Conservation (phyloP, 2,329 filamentous ascomycete genomes). For the Chaetomiaceae sp. region DNA sequence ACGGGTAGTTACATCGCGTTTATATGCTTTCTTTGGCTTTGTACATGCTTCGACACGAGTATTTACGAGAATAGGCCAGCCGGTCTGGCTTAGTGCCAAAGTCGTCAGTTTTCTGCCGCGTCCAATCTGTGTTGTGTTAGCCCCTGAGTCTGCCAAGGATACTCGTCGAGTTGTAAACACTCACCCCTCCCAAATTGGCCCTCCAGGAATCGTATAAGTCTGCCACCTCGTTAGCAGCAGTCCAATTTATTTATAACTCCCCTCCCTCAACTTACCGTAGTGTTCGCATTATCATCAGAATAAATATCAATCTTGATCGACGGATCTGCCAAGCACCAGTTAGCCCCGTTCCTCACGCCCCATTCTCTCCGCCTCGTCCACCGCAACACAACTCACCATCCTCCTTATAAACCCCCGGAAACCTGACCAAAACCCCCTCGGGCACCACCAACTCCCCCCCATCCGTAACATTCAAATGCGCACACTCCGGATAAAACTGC, state of each 20-base stretch:
- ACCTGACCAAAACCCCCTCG: slow-evolving; percentile 29
- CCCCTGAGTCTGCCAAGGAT: background rate
- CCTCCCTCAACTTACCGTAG: slow-evolving; percentile 25
- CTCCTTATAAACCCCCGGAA: slow-evolving; percentile 34
- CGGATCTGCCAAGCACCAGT: slow-evolving; percentile 29
- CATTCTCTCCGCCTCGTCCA: background rate
- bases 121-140: slow-evolving; percentile 7
- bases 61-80: background rate
- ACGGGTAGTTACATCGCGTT: background rate
- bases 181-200: slow-evolving; percentile 37
- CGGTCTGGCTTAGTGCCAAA: background rate
- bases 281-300: slow-evolving; percentile 30
- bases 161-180: background rate
- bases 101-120: slow-evolving; percentile 22
- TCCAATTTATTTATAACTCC: background rate
- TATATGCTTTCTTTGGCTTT: background rate
- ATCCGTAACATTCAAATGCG: slow-evolving; percentile 34
- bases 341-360: background rate
- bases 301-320: slow-evolving; percentile 37
- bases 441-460: slow-evolving; percentile 28
- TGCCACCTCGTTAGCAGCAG: slow-evolving; percentile 20
- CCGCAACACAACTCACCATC: slow-evolving; percentile 32
- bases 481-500: slow-evolving; percentile 41
- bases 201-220: slow-evolving; percentile 37
- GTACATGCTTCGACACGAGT: slow-evolving; percentile 15